Percentiles rank a stretch among this genome's conserved stretches.
Conservation (phyloP, 495 filamentous ascomycete genomes). For the Xylaria telfairii region DNA sequence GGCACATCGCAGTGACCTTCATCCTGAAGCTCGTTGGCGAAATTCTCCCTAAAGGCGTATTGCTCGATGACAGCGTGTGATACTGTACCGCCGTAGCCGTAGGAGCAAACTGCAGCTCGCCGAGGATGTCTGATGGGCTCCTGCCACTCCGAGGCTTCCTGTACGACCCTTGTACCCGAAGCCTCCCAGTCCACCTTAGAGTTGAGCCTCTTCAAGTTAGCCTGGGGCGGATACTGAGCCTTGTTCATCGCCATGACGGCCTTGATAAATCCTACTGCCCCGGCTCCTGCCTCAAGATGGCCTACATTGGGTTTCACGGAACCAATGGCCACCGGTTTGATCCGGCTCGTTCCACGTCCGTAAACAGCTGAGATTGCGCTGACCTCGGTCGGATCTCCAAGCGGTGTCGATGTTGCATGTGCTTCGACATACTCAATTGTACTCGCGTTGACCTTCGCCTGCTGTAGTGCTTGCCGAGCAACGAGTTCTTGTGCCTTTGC, state of each 20-base stretch:
- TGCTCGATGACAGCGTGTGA: slow-evolving; percentile 49
- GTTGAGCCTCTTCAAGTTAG: slow-evolving; percentile 44
- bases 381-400: slow-evolving; percentile 53
- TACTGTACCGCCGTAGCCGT: slow-evolving; percentile 53
- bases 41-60: too few relatives aligned
- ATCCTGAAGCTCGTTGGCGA: neutral
- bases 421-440: slow-evolving; percentile 51
- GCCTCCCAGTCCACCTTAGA: slow-evolving; percentile 37
- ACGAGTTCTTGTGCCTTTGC: slow-evolving; percentile 40
- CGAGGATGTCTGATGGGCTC: slow-evolving; percentile 33
- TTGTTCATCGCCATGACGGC: slow-evolving; percentile 42
- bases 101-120: slow-evolving; percentile 49
- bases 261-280: slow-evolving; percentile 49
- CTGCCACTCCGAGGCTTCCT: slow-evolving; percentile 31
- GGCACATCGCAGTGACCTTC: neutral
- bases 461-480: slow-evolving; percentile 38
- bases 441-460: slow-evolving; percentile 36
- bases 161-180: slow-evolving; percentile 40
- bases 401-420: slow-evolving; percentile 47
- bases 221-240: slow-evolving; percentile 42
- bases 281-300: slow-evolving; percentile 39
- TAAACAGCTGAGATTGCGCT: slow-evolving; percentile 39
- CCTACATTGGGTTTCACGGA: slow-evolving; percentile 40
- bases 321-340: slow-evolving; percentile 30
- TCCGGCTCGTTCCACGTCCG: slow-evolving; percentile 20